Percentiles rank a stretch among this genome's conserved stretches.
Conservation (phyloP, 148 eudicot species). For the Camellia granthamiana region DNA sequence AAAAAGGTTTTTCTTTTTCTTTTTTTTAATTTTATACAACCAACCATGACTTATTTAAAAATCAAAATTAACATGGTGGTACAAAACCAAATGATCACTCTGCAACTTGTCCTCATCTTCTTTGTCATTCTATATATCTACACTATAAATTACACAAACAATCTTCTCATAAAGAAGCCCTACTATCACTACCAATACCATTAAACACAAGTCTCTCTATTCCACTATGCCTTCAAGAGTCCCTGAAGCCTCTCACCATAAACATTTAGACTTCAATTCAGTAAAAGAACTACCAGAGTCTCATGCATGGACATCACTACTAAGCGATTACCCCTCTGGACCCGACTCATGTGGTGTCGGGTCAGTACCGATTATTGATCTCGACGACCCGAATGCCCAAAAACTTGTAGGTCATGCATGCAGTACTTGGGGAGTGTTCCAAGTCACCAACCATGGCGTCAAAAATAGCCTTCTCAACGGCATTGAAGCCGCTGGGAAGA, state of each 20-base stretch:
- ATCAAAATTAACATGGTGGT: too few relatives aligned
- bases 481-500: conserved; percentile 34
- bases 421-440: conserved; percentile 78
- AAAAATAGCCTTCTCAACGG: conserved; percentile 30
- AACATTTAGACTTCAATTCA: conserved; percentile 44
- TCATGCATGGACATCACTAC: conserved; percentile 44
- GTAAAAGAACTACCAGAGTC: conserved; percentile 67
- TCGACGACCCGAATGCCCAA: conserved; percentile 39
- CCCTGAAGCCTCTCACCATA: conserved; percentile 20
- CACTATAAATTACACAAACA: not conserved
- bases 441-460: conserved; percentile 58
- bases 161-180: not conserved
- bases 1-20: too few relatives aligned
- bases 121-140: too few relatives aligned
- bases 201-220: not conserved
- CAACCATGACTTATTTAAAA: too few relatives aligned
- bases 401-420: conserved; percentile 62
- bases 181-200: not conserved
- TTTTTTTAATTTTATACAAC: too few relatives aligned
- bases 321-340: not conserved
- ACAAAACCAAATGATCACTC: too few relatives aligned
- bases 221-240: conserved; percentile 43
- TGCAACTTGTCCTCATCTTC: too few relatives aligned
- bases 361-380: conserved; percentile 49
- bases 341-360: not conserved